Evolutionary conservation across 331 rosid species (phyloP).

Genomic region (Dryas integrifolia): DNA sequence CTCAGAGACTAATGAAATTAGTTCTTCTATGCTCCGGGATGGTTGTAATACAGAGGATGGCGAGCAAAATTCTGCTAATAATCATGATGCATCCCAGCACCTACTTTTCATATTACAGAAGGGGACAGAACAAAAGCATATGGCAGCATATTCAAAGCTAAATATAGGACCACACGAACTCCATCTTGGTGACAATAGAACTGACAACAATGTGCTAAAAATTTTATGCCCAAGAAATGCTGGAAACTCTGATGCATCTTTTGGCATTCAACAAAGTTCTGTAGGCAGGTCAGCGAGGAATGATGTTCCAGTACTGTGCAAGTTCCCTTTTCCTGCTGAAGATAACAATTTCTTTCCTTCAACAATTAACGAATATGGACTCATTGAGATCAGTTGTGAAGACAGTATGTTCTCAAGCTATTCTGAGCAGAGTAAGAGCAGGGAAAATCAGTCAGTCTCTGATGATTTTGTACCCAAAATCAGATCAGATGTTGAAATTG

Average conservation of each 20-base stretch:
- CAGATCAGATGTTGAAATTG: no score
- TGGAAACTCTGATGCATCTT: neutral
- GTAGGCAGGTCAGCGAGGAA: slow-evolving; percentile 1
- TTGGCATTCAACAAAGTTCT: neutral
- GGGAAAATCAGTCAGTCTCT: no score
- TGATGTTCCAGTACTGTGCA: neutral
- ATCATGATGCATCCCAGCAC: slow-evolving; percentile 1
- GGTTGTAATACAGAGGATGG: slow-evolving; percentile 1
- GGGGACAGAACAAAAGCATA: neutral
- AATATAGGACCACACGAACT: neutral
- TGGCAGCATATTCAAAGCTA: neutral
- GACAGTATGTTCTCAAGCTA: neutral
- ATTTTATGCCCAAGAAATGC: neutral
- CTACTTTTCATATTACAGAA: neutral
- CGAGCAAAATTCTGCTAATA: neutral
- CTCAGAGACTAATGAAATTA: slow-evolving; percentile 1
- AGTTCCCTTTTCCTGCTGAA: slow-evolving; percentile 1
- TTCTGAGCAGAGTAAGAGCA: neutral
- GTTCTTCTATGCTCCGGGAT: slow-evolving; percentile 2
- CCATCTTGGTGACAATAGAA: neutral
- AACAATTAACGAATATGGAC: neutral
- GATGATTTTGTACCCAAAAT: no score
- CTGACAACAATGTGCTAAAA: neutral
- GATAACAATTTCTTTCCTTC: slow-evolving; percentile 1
- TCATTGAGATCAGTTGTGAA: slow-evolving; percentile 4